A percentile compares a stretch with the other conserved stretches of the same genome.
These are phyloP conservation scores for Melampsora abietis-canadensis DNA, from an alignment of 1,284 basidiomycete species.

Conservation along the genomic window DNA sequence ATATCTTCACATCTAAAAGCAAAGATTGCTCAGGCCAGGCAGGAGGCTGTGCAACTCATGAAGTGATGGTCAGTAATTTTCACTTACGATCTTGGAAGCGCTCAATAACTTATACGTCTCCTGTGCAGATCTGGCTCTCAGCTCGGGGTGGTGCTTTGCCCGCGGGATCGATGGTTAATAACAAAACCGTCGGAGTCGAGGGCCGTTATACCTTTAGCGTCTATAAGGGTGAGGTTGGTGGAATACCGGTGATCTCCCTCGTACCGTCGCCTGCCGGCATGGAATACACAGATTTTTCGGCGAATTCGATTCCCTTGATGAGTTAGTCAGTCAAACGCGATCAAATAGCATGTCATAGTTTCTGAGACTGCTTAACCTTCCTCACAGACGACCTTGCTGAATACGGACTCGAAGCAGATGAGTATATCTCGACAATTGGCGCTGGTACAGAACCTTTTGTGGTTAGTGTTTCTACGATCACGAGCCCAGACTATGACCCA, in stretches of 20 bases:
- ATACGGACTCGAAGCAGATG: background rate
- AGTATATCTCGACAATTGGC: background rate
- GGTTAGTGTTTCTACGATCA: background rate
- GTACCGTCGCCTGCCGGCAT: background rate
- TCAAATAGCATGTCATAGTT: background rate
- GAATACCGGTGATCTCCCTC: background rate
- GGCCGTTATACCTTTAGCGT: background rate
- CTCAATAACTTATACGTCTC: background rate
- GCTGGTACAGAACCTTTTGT: background rate
- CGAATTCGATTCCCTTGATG: background rate
- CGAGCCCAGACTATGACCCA: too few relatives aligned
- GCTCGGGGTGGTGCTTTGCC: slow-evolving; percentile 6
- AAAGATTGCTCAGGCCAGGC: background rate
- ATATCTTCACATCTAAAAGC: slow-evolving; percentile 4
- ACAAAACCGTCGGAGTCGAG: background rate
- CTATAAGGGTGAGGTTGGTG: background rate
- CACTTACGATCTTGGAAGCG: background rate
- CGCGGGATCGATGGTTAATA: background rate
- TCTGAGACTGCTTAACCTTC: background rate
- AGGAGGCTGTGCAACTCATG: slow-evolving; percentile 1
- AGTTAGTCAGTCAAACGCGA: background rate
- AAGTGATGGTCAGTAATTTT: slow-evolving; percentile 6
- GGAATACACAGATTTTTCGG: background rate
- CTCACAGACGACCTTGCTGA: background rate
- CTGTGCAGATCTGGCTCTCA: slow-evolving; percentile 1